Conservation (phyloP, 148 eudicot genomes). For the Fagopyrum esculentum region DNA sequence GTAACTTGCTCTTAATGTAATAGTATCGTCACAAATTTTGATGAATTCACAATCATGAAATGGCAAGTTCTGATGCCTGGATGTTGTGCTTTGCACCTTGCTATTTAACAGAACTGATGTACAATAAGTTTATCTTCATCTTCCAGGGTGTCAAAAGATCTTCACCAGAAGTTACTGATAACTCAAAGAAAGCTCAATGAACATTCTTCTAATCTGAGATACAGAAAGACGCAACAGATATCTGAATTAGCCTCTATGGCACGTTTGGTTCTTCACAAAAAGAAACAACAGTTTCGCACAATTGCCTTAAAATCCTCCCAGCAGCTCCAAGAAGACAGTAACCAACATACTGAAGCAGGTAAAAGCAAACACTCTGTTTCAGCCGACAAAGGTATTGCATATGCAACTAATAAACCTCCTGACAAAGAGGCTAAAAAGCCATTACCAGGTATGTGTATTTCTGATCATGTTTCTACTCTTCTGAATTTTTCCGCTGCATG, state of each 20-base stretch:
- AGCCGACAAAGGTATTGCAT: constrained; percentile 16
- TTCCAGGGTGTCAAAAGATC: constrained; percentile 58
- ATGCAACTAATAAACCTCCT: constrained; percentile 8
- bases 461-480: neutral
- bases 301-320: constrained; percentile 26
- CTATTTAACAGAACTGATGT: neutral
- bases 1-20: neutral
- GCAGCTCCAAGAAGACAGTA: constrained; percentile 18
- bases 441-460: neutral
- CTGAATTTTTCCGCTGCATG: neutral
- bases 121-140: neutral
- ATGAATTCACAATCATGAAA: neutral
- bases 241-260: constrained; percentile 56
- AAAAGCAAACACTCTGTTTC: constrained; percentile 22
- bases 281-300: constrained; percentile 53
- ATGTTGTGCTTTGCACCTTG: neutral
- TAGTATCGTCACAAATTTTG: neutral
- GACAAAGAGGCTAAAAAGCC: constrained; percentile 6
- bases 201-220: constrained; percentile 40
- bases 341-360: constrained; percentile 14
- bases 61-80: neutral
- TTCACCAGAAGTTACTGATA: constrained; percentile 45
- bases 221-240: constrained; percentile 54
- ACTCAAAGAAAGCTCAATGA: constrained; percentile 50
- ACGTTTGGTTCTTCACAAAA: constrained; percentile 64